Evolutionary conservation across 768 basidiomycete genomes (phyloP).

Genomic region (Phaeotremella skinneri): DNA sequence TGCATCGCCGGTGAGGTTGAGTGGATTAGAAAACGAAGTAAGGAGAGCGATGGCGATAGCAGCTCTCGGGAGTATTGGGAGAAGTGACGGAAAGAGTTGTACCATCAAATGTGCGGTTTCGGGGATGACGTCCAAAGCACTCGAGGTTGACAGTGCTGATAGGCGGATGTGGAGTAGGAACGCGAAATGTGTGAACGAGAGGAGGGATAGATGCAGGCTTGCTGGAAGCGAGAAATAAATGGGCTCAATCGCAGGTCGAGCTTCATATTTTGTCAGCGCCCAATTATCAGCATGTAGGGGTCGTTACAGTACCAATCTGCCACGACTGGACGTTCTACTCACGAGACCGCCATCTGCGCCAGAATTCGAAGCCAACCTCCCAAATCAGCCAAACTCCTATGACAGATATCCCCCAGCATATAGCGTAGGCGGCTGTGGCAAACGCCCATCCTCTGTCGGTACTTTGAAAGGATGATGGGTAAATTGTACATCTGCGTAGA

Average conservation of each 20-base stretch:
- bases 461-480: conserved; percentile 68
- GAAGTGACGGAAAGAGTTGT: conserved; percentile 78
- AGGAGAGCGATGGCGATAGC: conserved; percentile 70
- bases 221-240: conserved; percentile 79
- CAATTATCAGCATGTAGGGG: conserved; percentile 8
- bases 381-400: conserved; percentile 71
- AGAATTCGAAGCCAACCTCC: conserved; percentile 42
- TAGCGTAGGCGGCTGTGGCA: conserved; percentile 75
- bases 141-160: conserved; percentile 57
- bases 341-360: conserved; percentile 51
- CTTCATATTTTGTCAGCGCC: conserved; percentile 52
- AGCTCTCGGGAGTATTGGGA: conserved; percentile 78
- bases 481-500: conserved; percentile 64
- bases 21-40: conserved; percentile 61
- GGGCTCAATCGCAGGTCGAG: conserved; percentile 76
- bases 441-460: conserved; percentile 78
- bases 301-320: too few relatives aligned
- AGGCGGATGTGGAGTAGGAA: conserved; percentile 76
- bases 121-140: conserved; percentile 63
- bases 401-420: conserved; percentile 75
- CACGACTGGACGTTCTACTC: conserved; percentile 28
- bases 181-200: conserved; percentile 78
- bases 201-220: conserved; percentile 70
- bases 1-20: conserved; percentile 55
- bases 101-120: conserved; percentile 80